Conservation (phyloP, 1,284 basidiomycete genomes). For the Paramarasmius palmivorus region DNA sequence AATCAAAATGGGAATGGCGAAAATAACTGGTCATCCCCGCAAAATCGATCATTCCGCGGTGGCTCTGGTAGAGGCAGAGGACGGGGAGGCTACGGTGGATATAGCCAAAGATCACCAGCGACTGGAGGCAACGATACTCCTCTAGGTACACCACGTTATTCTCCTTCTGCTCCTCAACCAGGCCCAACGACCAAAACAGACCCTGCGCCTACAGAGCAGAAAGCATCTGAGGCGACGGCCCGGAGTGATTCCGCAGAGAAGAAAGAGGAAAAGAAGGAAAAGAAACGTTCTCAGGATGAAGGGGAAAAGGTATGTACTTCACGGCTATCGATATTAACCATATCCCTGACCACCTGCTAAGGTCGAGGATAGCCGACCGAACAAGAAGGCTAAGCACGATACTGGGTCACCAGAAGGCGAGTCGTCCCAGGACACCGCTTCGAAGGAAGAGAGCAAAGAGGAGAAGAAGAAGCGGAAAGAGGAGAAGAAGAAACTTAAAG, state of each 20-base stretch:
- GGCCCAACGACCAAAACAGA: constrained; percentile 14
- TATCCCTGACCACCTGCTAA: not conserved
- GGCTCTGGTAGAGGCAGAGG: constrained; percentile 25
- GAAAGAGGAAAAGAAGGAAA: constrained; percentile 24
- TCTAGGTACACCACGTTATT: constrained; percentile 46
- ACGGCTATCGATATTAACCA: not conserved
- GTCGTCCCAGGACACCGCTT: constrained; percentile 15
- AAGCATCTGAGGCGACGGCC: not conserved
- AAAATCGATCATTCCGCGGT: constrained; percentile 9
- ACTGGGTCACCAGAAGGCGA: constrained; percentile 14
- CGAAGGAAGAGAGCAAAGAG: constrained; percentile 3
- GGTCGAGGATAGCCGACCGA: constrained; percentile 19
- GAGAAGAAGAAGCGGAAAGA: constrained; percentile 8
- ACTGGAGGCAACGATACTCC: constrained; percentile 72
- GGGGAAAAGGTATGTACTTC: constrained; percentile 18
- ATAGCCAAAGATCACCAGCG: constrained; percentile 33
- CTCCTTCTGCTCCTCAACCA: constrained; percentile 41
- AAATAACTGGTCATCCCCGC: not conserved
- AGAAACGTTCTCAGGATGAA: constrained; percentile 21
- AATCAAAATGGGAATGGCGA: constrained; percentile 16
- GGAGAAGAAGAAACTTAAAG: constrained; percentile 19
- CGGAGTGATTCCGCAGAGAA: not conserved
- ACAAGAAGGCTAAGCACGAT: constrained; percentile 24
- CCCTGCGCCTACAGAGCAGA: constrained; percentile 9
- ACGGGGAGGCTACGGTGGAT: constrained; percentile 28